These are phyloP conservation scores for Paramyrothecium roridum DNA, from an alignment of 2,329 filamentous ascomycete genomes.

Conservation along the genomic window DNA sequence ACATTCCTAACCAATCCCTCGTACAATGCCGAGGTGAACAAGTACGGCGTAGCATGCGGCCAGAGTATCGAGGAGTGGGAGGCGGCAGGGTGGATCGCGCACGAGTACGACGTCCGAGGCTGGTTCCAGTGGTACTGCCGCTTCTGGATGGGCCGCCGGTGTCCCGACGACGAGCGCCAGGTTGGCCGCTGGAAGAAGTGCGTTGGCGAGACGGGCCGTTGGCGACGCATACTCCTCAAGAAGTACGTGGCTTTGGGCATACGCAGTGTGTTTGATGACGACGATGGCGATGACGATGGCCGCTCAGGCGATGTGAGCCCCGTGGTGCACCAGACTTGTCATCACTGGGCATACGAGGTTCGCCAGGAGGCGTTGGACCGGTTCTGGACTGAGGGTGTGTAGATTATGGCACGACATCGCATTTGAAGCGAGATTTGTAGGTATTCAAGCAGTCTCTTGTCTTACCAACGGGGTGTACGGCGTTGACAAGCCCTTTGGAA, in stretches of 20 bases:
- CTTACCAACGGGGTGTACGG: no score
- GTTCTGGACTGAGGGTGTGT: neutral
- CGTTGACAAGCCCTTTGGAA: no score
- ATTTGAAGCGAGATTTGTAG: no score
- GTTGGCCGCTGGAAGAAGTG: neutral
- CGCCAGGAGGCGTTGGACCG: neutral
- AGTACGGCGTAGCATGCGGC: neutral
- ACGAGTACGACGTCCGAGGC: neutral
- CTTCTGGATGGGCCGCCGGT: neutral
- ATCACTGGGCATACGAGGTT: neutral
- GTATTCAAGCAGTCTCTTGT: no score
- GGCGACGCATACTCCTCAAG: neutral
- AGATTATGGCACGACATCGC: no score
- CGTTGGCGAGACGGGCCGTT: neutral
- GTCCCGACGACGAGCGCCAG: neutral
- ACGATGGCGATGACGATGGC: neutral
- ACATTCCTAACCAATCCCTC: neutral
- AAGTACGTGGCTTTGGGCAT: neutral
- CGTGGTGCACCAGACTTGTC: neutral
- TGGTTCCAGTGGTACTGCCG: conserved; percentile 1
- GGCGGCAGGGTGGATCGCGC: neutral
- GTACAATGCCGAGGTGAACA: neutral
- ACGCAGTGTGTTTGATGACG: neutral
- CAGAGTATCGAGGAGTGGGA: neutral
- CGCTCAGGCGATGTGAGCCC: neutral